Base-by-base conservation (phyloP, 192 early-diverging fungal species). In the Coemansia reversa region DNA sequence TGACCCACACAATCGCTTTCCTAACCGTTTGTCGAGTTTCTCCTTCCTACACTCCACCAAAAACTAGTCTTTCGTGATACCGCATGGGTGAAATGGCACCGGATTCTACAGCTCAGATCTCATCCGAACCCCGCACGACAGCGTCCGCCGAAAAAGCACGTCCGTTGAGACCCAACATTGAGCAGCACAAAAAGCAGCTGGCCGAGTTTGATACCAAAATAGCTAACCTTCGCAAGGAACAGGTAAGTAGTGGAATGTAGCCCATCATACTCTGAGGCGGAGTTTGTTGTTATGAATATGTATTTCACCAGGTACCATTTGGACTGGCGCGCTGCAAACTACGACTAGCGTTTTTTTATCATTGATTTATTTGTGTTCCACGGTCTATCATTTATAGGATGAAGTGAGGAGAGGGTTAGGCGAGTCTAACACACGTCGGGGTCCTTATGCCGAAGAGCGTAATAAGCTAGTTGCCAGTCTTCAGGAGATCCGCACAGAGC, bases 401-500 rank as follows among this genome's bases (percentile, higher is more conserved):
- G 71, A 62, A 16, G 62, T 88, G 32, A 82, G 76, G 58, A 77
- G 82, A 12, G 83, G 80, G 65, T 81, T 92, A 53, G 82, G 69
- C 66, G 82, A 81, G 55, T 68, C 79, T 22, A 82, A 84, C 59
- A 66, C 84, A 45, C 81, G 75, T 80, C 87, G 86, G 58, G 83
- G 79, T 2, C 73, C 84, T 24, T 74, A 74, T n/a, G 73, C 65
- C 19, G 83, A 74, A 47, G 83, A 79, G 61, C 84, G 85, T 64
- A 86, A 84, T 54, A 84, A 88, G 63, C 81, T 93, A 56, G 67
- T 82, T 16, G 65, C 76, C 29, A 79, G 86, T 55, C 69, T 93
- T 47, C 84, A 86, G 55, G 87, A 79, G 39, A 80, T 94, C 45
- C 87, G 84, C 62, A 86, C 84, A 33, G 85, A 93, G 76, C 89